Percentiles rank a stretch among this genome's conserved stretches.
Conservation (phyloP, 345 rosid genomes). For the Salix udensis region DNA sequence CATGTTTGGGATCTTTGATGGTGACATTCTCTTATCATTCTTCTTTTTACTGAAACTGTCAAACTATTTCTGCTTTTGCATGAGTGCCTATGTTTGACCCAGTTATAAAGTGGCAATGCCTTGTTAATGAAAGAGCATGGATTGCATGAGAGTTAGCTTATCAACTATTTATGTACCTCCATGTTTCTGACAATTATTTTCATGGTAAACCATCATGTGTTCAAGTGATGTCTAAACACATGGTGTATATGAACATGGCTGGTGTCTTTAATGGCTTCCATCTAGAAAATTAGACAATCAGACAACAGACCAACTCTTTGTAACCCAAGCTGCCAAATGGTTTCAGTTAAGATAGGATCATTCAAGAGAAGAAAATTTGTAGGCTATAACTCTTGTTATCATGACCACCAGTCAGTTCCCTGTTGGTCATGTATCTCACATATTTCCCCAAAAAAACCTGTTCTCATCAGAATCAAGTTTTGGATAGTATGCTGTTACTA, state of each 20-base stretch:
- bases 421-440: neutral
- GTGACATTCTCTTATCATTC: conserved; percentile 42
- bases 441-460: neutral
- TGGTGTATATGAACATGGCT: neutral
- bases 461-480: neutral
- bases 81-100: conserved; percentile 1
- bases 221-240: conserved; percentile 1
- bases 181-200: neutral
- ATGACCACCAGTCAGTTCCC: neutral
- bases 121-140: conserved; percentile 3
- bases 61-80: conserved; percentile 1
- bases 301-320: neutral
- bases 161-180: conserved; percentile 7
- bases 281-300: neutral
- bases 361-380: neutral
- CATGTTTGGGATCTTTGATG: conserved; percentile 99
- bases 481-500: neutral
- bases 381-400: neutral
- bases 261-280: neutral
- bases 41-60: neutral
- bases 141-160: conserved; percentile 1
- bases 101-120: conserved; percentile 2
- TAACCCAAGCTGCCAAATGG: neutral
- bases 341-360: neutral
- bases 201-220: conserved; percentile 1